Percentiles rank a stretch among this genome's conserved stretches.
Evolutionary conservation across 192 early-diverging fungal species (phyloP).

Genomic region (Jimgerdemannia flammicorona): DNA sequence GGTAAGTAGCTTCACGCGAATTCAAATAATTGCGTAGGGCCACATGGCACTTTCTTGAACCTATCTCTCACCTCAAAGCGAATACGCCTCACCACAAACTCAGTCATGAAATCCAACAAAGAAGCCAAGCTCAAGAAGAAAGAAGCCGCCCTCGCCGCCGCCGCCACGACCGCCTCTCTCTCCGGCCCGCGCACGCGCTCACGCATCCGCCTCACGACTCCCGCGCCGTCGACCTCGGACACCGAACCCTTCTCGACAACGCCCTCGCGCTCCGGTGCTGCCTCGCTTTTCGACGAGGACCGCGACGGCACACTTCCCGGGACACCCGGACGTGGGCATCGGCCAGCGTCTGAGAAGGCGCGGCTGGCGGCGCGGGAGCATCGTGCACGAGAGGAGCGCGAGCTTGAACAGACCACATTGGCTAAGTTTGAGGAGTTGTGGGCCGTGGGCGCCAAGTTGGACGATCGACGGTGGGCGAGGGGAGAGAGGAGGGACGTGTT

Average conservation of each 20-base stretch:
- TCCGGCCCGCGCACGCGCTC: background rate
- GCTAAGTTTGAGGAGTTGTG: background rate
- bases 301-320: too few species aligned
- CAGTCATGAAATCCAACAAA: background rate
- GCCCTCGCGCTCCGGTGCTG: background rate
- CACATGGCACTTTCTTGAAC: too few species aligned
- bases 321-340: background rate
- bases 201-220: too few species aligned
- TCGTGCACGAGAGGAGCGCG: background rate
- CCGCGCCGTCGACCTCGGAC: background rate
- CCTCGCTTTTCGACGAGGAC: background rate
- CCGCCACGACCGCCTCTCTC: background rate
- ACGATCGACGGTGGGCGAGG: background rate
- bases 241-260: background rate
- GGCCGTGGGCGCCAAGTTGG: background rate
- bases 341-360: background rate
- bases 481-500: conserved; percentile 11
- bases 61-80: background rate
- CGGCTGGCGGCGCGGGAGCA: background rate
- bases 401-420: background rate
- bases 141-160: background rate
- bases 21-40: too few species aligned
- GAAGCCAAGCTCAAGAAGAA: background rate
- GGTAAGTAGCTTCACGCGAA: conserved; percentile 18
- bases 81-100: background rate